Evolutionary conservation across 1,139 yeast genomes (phyloP), one percentile per base, ranked within the genome.

Genomic region (Yamadazyma atmosphaerica): DNA sequence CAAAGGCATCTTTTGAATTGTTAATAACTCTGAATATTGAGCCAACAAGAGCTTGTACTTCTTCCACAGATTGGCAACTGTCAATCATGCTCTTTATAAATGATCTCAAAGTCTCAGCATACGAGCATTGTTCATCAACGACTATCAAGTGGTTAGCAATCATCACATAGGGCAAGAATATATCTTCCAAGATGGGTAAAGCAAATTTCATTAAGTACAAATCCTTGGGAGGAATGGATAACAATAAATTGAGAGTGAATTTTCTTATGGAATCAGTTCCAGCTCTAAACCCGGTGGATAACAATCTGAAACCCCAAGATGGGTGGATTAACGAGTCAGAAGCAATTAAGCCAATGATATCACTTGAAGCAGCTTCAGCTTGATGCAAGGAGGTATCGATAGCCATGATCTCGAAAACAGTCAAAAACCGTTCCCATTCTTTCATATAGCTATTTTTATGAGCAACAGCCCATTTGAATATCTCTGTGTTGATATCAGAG

Each of bases 301-400:
- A 65, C 15, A 89, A 63, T 7, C 86, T 72, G 45, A 86, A 66
- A 0, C 86, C 84, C 95, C 96, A 89, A 0, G 77, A 67, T 0
- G 90, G 81, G 40, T 80, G 76, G 27, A 83, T 68, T 14, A 72
- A 60, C 0, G 81, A 72, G 1, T 56, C 49, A 2, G 79, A 74
- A 0, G 81, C 66, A 30, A 87, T 68, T 17, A 87, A 60, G 2
- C 63, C 64, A 4, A 81, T 59, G 30, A 89, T 74, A 52, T 87
- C 96, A 6, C 63, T 62, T 2, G 77, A 61, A 0, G 95, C 94
- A 10, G 89, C 96, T 49, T 83, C 83, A 0, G 92, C 81, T 59
- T 89, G 97, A 52, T 89, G 90, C 51, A 86, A 65, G 0, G 96
- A 86, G 0, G 96, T 83, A 56, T 89, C 97, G 34, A 89, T 74